Base-by-base conservation (phyloP, 768 basidiomycete genomes). In the Multifurca ochricompacta region DNA sequence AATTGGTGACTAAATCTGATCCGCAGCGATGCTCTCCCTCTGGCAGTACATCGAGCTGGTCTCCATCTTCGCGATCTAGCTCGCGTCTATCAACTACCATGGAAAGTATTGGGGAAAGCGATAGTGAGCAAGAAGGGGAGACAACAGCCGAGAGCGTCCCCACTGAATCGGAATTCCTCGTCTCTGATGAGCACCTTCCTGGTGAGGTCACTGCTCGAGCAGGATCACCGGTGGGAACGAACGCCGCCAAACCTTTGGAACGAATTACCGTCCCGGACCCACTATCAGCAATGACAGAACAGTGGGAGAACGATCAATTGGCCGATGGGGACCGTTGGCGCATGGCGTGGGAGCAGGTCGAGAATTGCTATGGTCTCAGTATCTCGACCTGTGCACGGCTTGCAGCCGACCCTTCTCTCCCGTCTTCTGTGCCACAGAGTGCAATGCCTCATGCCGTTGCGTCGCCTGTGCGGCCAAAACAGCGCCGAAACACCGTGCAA, bases 71-170 rank as follows among this genome's bases (percentile, higher is more conserved):
- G 21, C 56, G 40, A 10, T 53, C 56, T 19, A 58, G 59, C 25
- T 59, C 58, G 19, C 43, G 55, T 31, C 39, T 56, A 21, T 58
- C 59, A 7, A 34, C 32, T 16, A 44, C 58, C 11, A 61, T 61
- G 60, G 60, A 61, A 30, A 61, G 60, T 43, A 61, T 61, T 13
- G 58, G 43, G 25, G 60, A 61, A 46, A 49, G 34, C 19, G 58
- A 61, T 25, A 34, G 14, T 23, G 60, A 61, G 27, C 47, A 28
- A 30, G 47, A 56, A n/a, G 43, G 6, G 16, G 54, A 48, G 18
- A 46, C 32, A 18, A 23, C 13, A 27, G 30, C 31, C 10, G 49
- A 37, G 31, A 25, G 23, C 4, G 31, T 21, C 23, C 34, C 35
- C 13, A 36, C 30, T 36, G 42, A 49, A 39, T 53, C 34, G 39